These are phyloP conservation scores for Pyrus betulifolia DNA, from an alignment of 306 rosid genomes.

Conservation along the genomic window DNA sequence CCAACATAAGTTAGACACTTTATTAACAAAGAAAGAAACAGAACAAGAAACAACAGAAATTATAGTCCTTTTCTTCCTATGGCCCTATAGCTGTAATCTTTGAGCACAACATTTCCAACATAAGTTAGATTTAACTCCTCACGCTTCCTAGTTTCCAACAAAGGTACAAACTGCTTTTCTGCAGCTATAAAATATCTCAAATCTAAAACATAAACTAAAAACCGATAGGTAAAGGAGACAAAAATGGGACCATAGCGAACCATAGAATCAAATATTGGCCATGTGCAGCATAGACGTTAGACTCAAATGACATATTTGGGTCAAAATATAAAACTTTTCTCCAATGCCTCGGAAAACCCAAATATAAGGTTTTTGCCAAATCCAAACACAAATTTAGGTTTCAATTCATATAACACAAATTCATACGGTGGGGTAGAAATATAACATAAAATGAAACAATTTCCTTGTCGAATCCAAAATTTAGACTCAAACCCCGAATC, in stretches of 20 bases:
- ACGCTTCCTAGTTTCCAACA: not conserved
- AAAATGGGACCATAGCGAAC: not conserved
- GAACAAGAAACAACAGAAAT: not conserved
- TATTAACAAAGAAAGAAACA: constrained; percentile 10
- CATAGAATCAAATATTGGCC: not conserved
- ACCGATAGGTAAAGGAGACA: not conserved
- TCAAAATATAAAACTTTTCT: not conserved
- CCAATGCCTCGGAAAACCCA: not conserved
- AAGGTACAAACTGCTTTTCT: not conserved
- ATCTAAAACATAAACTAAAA: not conserved
- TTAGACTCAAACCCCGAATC: not conserved
- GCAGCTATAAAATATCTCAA: not conserved
- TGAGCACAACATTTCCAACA: not conserved
- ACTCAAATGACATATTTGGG: not conserved
- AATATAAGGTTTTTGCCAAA: no score
- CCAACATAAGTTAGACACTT: not conserved
- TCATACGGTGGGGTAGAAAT: not conserved
- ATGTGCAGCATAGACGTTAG: not conserved
- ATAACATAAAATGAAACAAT: not conserved
- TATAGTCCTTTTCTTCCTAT: not conserved
- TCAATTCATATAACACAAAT: not conserved
- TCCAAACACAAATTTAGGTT: no score
- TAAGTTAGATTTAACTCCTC: not conserved
- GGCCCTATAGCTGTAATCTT: not conserved
- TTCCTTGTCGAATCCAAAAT: not conserved